A percentile compares a stretch with the other conserved stretches of the same genome.
These are phyloP conservation scores for Agapanthus africanus DNA, from an alignment of 106 monocot species.

Conservation along the genomic window DNA sequence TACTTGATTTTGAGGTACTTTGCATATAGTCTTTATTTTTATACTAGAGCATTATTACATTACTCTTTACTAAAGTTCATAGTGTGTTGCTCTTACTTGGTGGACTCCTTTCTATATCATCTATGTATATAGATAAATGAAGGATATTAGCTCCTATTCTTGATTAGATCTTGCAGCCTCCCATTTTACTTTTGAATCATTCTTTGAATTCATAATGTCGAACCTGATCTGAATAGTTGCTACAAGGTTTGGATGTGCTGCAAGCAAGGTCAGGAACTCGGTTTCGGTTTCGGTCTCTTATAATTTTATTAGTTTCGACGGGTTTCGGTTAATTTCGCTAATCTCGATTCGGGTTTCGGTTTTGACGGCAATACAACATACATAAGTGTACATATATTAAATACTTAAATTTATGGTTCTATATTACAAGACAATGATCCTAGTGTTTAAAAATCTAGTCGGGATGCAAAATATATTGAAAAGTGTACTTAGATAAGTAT, in stretches of 20 bases:
- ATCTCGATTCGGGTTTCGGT: too few species aligned
- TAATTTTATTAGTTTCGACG: too few species aligned
- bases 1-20: conserved; percentile 95
- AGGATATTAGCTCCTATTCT: not conserved
- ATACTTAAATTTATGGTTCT: too few species aligned
- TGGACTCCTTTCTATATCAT: not conserved
- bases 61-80: not conserved
- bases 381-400: too few species aligned
- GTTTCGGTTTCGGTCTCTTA: too few species aligned
- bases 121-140: not conserved
- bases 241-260: not conserved
- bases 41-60: not conserved
- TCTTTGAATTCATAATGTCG: not conserved
- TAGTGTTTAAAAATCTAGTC: too few species aligned
- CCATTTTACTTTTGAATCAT: not conserved
- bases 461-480: too few species aligned
- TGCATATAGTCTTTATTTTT: not conserved
- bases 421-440: too few species aligned
- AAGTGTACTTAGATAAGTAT: too few species aligned
- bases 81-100: not conserved
- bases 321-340: too few species aligned
- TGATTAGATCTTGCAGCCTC: not conserved
- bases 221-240: not conserved
- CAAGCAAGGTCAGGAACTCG: not conserved
- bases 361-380: too few species aligned